Evolutionary conservation across 345 rosid genomes (phyloP).

Genomic region (Dipteronia dyeriana): DNA sequence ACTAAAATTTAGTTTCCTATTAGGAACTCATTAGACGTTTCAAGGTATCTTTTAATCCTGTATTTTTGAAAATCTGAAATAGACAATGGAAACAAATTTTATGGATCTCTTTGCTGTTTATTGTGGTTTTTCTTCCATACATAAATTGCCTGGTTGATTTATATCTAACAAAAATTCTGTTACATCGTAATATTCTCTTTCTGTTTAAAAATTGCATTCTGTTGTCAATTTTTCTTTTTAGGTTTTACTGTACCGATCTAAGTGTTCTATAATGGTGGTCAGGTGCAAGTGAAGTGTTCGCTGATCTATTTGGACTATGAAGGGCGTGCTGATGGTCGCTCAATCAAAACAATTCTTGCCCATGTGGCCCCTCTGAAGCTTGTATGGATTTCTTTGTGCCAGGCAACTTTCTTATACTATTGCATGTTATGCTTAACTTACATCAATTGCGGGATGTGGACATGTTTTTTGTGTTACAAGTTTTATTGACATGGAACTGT

Average conservation of each 20-base stretch:
- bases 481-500: background rate
- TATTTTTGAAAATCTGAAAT: conserved; percentile 1
- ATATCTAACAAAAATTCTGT: background rate
- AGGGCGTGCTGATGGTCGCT: conserved; percentile 95
- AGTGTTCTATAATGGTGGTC: conserved; percentile 24
- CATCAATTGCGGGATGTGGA: background rate
- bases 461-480: conserved; percentile 8
- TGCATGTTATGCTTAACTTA: background rate
- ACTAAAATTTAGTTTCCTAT: background rate
- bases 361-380: conserved; percentile 95
- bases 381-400: conserved; percentile 48
- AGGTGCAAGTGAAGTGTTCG: conserved; percentile 93
- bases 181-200: background rate
- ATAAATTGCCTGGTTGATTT: background rate
- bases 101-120: conserved; percentile 4
- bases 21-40: background rate
- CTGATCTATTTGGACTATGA: conserved; percentile 85
- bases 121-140: background rate
- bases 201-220: background rate
- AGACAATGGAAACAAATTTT: background rate
- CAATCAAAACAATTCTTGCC: conserved; percentile 88
- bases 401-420: background rate
- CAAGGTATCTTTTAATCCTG: background rate
- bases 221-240: background rate
- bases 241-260: conserved; percentile 18